These are phyloP conservation scores for Cladosporium sp. DNA, from an alignment of 2,329 filamentous ascomycete species.

Conservation along the genomic window DNA sequence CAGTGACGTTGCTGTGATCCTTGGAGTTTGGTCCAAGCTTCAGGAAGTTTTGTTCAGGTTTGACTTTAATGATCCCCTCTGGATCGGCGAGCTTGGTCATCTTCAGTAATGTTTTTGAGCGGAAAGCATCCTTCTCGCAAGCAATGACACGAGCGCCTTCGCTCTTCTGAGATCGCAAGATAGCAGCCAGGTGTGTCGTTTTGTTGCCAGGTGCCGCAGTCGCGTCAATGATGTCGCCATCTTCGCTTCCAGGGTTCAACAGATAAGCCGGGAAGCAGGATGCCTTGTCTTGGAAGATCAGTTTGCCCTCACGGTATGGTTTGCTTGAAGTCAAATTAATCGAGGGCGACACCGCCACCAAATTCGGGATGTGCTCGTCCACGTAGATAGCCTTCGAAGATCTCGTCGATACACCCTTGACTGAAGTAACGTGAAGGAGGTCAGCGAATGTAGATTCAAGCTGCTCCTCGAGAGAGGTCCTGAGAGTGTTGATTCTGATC, in stretches of 20 bases:
- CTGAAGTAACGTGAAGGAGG: conserved; percentile 58
- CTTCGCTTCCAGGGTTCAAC: conserved; percentile 65
- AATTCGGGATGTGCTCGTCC: conserved; percentile 80
- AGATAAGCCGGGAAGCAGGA: conserved; percentile 95
- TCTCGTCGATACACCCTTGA: conserved; percentile 50
- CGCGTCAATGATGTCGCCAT: conserved; percentile 83
- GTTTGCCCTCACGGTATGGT: conserved; percentile 73
- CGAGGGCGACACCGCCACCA: conserved; percentile 74
- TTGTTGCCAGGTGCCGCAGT: conserved; percentile 97
- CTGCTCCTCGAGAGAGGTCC: conserved; percentile 69
- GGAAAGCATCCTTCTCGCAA: conserved; percentile 72
- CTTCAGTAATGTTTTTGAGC: conserved; percentile 75
- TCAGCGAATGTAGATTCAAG: conserved; percentile 71
- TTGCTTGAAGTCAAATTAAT: conserved; percentile 71
- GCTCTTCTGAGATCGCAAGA: conserved; percentile 55
- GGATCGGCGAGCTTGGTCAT: conserved; percentile 83
- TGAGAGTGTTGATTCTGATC: conserved; percentile 83
- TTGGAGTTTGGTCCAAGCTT: conserved; percentile 66
- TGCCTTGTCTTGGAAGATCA: conserved; percentile 95
- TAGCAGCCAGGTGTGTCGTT: conserved; percentile 86
- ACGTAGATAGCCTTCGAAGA: conserved; percentile 61
- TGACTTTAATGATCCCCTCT: conserved; percentile 65
- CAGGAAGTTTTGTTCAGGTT: conserved; percentile 78
- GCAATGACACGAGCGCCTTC: conserved; percentile 62
- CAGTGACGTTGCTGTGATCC: conserved; percentile 70